Percentiles rank a stretch among this genome's conserved stretches.
Conservation (phyloP, 768 basidiomycete species). For the Auriscalpium vulgare region DNA sequence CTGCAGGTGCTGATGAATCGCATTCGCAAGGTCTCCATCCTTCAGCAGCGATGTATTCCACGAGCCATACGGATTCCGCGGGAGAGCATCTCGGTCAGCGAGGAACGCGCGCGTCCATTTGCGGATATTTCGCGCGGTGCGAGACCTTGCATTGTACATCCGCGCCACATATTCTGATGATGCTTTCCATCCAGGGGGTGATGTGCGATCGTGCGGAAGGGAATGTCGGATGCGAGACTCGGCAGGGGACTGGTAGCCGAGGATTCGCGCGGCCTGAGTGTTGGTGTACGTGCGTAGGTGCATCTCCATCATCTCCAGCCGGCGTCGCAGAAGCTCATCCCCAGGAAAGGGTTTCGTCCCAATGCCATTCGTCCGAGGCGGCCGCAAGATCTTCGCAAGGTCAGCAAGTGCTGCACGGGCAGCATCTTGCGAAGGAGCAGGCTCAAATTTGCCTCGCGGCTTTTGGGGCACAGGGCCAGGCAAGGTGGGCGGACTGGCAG, state of each 20-base stretch:
- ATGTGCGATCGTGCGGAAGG: too few relatives aligned
- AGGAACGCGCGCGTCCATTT: slow-evolving; percentile 18
- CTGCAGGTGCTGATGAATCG: slow-evolving; percentile 13
- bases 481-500: not conserved
- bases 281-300: not conserved
- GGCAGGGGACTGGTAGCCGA: not conserved
- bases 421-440: not conserved
- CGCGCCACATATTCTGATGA: not conserved
- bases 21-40: slow-evolving; percentile 8
- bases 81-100: slow-evolving; percentile 14
- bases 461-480: not conserved
- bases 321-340: slow-evolving; percentile 2
- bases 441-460: not conserved
- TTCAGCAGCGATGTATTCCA: slow-evolving; percentile 15
- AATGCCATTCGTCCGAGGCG: not conserved
- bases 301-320: slow-evolving; percentile 5
- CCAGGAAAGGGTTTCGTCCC: not conserved
- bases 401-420: not conserved
- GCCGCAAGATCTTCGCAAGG: not conserved
- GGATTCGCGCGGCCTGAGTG: not conserved
- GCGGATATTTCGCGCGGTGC: slow-evolving; percentile 9
- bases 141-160: not conserved
- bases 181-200: not conserved
- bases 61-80: slow-evolving; percentile 15
- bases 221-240: too few relatives aligned